A percentile compares a stretch with the other conserved stretches of the same genome.
Conservation (phyloP, 352 stramenopile species). For the Phytophthora nicotianae region DNA sequence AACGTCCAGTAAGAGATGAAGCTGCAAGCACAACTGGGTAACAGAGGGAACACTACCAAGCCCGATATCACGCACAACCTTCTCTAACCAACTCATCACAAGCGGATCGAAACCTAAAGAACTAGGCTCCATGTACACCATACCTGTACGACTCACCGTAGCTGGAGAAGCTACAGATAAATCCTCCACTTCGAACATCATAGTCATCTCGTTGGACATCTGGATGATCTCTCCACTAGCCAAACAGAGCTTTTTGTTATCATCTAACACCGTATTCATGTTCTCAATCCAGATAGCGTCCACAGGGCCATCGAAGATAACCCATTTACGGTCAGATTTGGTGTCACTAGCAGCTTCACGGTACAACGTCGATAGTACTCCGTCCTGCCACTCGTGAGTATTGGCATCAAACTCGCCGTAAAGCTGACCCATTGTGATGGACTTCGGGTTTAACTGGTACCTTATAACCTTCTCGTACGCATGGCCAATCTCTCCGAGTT, state of each 20-base stretch:
- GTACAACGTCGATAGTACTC: constrained; percentile 91
- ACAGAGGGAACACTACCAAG: constrained; percentile 46
- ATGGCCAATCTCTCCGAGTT: constrained; percentile 69
- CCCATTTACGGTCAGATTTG: constrained; percentile 92
- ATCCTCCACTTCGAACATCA: constrained; percentile 98
- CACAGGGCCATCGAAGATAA: constrained; percentile 95
- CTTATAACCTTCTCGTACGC: constrained; percentile 88
- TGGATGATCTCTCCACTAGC: constrained; percentile 95
- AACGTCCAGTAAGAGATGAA: constrained; percentile 87
- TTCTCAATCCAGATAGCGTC: constrained; percentile 98
- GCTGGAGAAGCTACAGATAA: constrained; percentile 93
- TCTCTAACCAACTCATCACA: constrained; percentile 90
- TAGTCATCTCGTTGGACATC: constrained; percentile 95
- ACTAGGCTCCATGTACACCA: constrained; percentile 97
- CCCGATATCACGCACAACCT: constrained; percentile 62
- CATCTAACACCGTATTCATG: constrained; percentile 97
- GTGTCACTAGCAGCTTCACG: constrained; percentile 90
- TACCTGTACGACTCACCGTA: constrained; percentile 93
- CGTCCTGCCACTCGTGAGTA: constrained; percentile 95
- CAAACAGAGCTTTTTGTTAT: constrained; percentile 96
- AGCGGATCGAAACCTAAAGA: constrained; percentile 92
- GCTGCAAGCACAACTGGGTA: constrained; percentile 50
- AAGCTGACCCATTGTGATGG: constrained; percentile 95
- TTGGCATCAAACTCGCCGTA: constrained; percentile 96
- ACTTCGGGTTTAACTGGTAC: constrained; percentile 95